Conservation (phyloP, 169 alveolate species). For the Sarcocystis neurona region DNA sequence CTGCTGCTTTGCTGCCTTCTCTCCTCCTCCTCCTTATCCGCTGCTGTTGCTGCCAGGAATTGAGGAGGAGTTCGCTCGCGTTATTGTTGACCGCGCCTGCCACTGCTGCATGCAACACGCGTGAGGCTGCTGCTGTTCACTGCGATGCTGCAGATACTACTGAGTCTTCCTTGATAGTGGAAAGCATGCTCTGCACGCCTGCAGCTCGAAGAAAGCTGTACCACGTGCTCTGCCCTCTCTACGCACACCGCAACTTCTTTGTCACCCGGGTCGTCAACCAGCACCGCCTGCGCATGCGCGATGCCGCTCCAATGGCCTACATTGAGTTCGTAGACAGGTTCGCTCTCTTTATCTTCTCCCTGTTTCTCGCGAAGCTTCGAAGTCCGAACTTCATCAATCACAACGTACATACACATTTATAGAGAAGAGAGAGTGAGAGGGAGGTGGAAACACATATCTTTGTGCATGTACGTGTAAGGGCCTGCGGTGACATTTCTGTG, state of each 20-base stretch:
- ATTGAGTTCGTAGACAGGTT: constrained; percentile 84
- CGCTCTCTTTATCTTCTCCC: too few species aligned
- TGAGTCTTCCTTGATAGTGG: constrained; percentile 71
- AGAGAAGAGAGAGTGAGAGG: too few species aligned
- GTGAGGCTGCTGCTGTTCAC: background rate
- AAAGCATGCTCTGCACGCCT: constrained; percentile 82
- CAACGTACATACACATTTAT: too few species aligned
- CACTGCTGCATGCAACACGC: too few species aligned
- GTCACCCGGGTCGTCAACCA: constrained; percentile 84
- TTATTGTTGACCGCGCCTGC: too few species aligned
- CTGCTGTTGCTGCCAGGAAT: too few species aligned
- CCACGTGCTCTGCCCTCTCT: constrained; percentile 82
- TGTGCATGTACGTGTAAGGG: too few species aligned
- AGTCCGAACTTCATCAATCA: too few species aligned
- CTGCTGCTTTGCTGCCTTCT: background rate
- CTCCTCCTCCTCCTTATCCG: background rate
- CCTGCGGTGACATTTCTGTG: too few species aligned
- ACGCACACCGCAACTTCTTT: constrained; percentile 78
- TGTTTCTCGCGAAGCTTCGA: too few species aligned
- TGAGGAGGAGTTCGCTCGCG: too few species aligned
- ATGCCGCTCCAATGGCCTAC: constrained; percentile 86
- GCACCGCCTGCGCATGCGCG: constrained; percentile 79
- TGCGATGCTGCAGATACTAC: background rate
- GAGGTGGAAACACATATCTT: too few species aligned
- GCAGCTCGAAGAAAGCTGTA: constrained; percentile 81